These are phyloP conservation scores for Dicorynia guianensis DNA, from an alignment of 306 rosid genomes.

Conservation along the genomic window DNA sequence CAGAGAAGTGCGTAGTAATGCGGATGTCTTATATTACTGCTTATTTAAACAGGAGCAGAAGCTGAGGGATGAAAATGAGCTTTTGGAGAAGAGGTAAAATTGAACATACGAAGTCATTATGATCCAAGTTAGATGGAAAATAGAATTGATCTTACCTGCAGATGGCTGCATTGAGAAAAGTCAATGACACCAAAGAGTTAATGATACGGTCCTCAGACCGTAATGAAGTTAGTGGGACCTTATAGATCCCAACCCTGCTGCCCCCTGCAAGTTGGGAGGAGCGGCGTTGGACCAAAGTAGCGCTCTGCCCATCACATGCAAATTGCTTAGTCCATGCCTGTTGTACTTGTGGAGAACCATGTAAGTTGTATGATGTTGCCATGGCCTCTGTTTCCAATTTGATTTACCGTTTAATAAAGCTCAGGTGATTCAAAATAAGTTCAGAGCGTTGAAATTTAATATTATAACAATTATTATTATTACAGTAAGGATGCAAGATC, in stretches of 20 bases:
- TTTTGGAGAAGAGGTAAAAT: conserved; percentile 34
- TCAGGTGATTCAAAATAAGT: neutral
- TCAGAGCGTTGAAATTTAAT: neutral
- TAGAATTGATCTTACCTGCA: conserved; percentile 5
- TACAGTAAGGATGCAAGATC: too few relatives aligned
- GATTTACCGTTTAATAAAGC: neutral
- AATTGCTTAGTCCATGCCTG: neutral
- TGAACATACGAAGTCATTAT: neutral
- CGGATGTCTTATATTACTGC: neutral
- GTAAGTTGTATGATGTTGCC: too few relatives aligned
- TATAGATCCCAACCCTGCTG: neutral
- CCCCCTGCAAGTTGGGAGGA: neutral
- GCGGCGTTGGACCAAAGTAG: neutral
- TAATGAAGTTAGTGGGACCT: neutral
- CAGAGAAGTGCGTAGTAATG: too few relatives aligned
- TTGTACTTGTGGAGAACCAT: neutral
- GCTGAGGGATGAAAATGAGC: conserved; percentile 29
- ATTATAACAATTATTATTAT: too few relatives aligned
- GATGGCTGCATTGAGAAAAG: neutral
- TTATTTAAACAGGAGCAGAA: conserved; percentile 28
- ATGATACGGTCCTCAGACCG: neutral
- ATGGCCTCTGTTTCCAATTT: neutral
- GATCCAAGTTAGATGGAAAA: too few relatives aligned
- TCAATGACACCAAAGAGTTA: neutral
- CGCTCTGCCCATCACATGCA: neutral